Conservation (phyloP, 2,329 filamentous ascomycete species). For the Phialocephala subalpina region DNA sequence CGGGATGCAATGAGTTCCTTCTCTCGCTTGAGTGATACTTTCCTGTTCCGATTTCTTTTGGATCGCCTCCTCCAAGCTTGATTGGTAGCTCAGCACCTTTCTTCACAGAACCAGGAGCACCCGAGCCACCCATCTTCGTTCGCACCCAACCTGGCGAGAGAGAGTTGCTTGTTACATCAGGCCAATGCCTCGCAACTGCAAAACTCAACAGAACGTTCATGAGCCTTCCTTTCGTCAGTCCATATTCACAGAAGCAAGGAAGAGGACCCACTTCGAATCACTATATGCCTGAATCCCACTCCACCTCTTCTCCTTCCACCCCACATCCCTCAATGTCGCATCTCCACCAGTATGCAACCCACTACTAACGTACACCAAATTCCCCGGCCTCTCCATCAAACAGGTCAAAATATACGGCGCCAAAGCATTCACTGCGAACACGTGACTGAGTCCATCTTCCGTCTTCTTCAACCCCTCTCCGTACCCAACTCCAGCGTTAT, state of each 20-base stretch:
- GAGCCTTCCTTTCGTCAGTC: constrained; percentile 7
- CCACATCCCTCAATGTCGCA: constrained; percentile 20
- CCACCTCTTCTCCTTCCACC: constrained; percentile 21
- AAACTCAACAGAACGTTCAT: constrained; percentile 19
- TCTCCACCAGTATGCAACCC: constrained; percentile 21
- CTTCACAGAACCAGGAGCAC: constrained; percentile 15
- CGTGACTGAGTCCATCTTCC: constrained; percentile 18
- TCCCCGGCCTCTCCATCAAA: constrained; percentile 22
- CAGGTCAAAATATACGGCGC: constrained; percentile 23
- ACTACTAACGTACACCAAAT: constrained; percentile 24
- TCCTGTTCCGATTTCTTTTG: constrained; percentile 20
- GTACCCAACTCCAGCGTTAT: constrained; percentile 23
- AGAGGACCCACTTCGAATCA: constrained; percentile 22
- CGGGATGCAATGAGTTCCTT: not conserved
- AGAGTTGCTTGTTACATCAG: constrained; percentile 20
- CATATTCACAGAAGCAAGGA: not conserved
- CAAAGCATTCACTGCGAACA: constrained; percentile 23
- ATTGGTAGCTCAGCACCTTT: constrained; percentile 13
- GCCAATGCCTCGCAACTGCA: constrained; percentile 22
- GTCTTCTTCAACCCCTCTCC: not conserved
- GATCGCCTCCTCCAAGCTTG: constrained; percentile 7
- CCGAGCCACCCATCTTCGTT: constrained; percentile 24
- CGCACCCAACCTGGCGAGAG: constrained; percentile 20
- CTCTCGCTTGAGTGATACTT: constrained; percentile 17
- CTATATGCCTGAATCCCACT: constrained; percentile 23